Evolutionary conservation across 1,284 basidiomycete genomes (phyloP).

Genomic region (Leccinum variabile): DNA sequence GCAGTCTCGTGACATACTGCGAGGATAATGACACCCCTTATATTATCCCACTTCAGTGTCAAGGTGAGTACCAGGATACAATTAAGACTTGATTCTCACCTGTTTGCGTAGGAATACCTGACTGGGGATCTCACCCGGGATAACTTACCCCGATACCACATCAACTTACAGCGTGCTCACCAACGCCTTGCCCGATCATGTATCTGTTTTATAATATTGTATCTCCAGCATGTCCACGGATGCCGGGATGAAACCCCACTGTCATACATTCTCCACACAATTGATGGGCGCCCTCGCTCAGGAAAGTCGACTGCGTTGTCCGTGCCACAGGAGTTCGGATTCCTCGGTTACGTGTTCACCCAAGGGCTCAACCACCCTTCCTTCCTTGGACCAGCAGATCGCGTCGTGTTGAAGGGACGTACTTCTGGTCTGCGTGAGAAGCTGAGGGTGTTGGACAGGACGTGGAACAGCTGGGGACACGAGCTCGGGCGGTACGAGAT

Average conservation of each 20-base stretch:
- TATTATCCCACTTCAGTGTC: slow-evolving; percentile 17
- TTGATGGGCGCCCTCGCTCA: not conserved
- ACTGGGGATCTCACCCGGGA: slow-evolving; percentile 2
- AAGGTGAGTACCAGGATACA: slow-evolving; percentile 5
- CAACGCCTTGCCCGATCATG: slow-evolving; percentile 6
- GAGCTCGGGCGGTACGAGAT: slow-evolving; percentile 54
- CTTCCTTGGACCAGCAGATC: not conserved
- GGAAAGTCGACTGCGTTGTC: not conserved
- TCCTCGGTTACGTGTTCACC: slow-evolving; percentile 8
- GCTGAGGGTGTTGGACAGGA: too few species aligned
- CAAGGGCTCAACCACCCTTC: slow-evolving; percentile 11
- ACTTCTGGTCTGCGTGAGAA: not conserved
- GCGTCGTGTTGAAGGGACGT: slow-evolving; percentile 8
- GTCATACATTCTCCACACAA: not conserved
- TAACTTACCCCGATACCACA: slow-evolving; percentile 3
- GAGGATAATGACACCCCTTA: slow-evolving; percentile 13
- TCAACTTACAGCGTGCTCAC: slow-evolving; percentile 5
- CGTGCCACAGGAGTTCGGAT: not conserved
- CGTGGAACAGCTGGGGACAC: slow-evolving; percentile 35
- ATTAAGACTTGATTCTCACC: not conserved
- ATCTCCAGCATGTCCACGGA: slow-evolving; percentile 4
- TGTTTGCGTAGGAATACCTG: slow-evolving; percentile 10
- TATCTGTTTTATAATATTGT: slow-evolving; percentile 5
- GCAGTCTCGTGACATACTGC: slow-evolving; percentile 11
- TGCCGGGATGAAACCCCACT: not conserved